Evolutionary conservation across 495 filamentous ascomycete species (phyloP), one percentile per base, ranked within the genome.

Genomic region (Poronia punctata): DNA sequence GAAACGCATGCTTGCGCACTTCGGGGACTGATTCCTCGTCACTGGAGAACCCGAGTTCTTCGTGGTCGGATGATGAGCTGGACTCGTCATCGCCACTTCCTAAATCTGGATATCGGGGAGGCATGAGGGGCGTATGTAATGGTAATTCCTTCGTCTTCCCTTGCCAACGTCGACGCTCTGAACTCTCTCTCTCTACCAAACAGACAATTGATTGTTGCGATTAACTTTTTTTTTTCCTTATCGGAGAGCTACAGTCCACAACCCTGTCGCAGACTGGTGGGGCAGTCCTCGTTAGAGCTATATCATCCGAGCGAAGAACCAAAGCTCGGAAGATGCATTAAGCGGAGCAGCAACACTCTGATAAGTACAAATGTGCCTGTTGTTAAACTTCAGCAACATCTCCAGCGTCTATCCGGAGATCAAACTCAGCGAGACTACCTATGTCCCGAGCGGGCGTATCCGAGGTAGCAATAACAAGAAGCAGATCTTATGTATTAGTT

Each of bases 71-170:
- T 7, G 46, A 46, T 2, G 52, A 59, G 14, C 37, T 19, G 39
- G 40, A 29, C 7, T 61, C 57, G 4, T 61, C 59, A 3, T 66
- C 58, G 25, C 61, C 61, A 32, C 66, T 67, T 15, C 48, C 44
- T 57, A 67, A 30, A 57, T 59, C 38, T 50, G 53, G 35, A 50
- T 45, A 48, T 49, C 45, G 19, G 45, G 34, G 49, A 54, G 35
- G 43, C 35, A 45, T 60, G 48, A 21, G 43, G 33, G 37, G 38
- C 21, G 48, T 46, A 15, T 45, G n/a, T 14, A 17, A 19, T 27
- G 21, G 12, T 23, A 16, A 41, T 47, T 46, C 32, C 36, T 34
- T 43, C 19, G 41, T 22, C 45, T 48, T 22, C 10, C 10, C 39
- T 17, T 16, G 38, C n/a, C 32, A 32, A 37, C 30, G 31, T 40